Base-by-base conservation (phyloP, 441 rosid genomes). In the Dalechampia spathulata region DNA sequence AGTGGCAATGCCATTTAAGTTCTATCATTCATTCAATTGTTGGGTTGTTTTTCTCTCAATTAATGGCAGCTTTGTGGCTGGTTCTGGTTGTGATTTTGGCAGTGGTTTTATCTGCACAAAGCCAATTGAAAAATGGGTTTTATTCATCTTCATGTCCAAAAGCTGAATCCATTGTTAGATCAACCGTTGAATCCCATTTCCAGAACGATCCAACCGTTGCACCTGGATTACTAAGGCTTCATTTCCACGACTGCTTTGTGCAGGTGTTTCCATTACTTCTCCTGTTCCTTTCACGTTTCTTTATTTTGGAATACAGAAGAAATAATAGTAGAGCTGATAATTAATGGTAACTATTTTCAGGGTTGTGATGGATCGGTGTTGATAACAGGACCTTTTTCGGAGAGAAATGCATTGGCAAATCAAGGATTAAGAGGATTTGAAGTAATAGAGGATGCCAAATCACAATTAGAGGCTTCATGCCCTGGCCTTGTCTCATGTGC, bases 401-500 rank as follows among this genome's bases (percentile, higher is more conserved):
- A 90, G 72, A 79, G 68, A 65, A 84, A 71, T 3, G 82, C 93
- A 5, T 51, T 25, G 19, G 79, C 81, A 0, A 86, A 82, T 55
- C 52, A 37, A 12, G 59, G 61, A 38, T 69, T 89, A 59, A 75
- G 75, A 66, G 95, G 95, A 0, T 86, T 68, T 57, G 86, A 84
- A 32, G 86, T 76, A n/a, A 81, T 86, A 34, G 97, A 89, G 0
- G 83, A 86, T 38, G 97, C 95, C 38, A 89, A 86, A 62, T 70
- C 82, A 0, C 82, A 79, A 27, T 69, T 84, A 19, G 92, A 84
- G 70, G 76, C 74, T 7, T 68, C 71, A 0, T 86, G 95, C 49
- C 88, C 83, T 1, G 92, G 90, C 1, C 68, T 86, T 17, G 95
- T 89, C 43, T 89, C 97, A 0, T 89, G 95, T 58, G 85, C 95